phyloP scores from a whole-genome alignment of 2,329 filamentous ascomycete genomes.

The Fusarium mundagurra region DNA sequence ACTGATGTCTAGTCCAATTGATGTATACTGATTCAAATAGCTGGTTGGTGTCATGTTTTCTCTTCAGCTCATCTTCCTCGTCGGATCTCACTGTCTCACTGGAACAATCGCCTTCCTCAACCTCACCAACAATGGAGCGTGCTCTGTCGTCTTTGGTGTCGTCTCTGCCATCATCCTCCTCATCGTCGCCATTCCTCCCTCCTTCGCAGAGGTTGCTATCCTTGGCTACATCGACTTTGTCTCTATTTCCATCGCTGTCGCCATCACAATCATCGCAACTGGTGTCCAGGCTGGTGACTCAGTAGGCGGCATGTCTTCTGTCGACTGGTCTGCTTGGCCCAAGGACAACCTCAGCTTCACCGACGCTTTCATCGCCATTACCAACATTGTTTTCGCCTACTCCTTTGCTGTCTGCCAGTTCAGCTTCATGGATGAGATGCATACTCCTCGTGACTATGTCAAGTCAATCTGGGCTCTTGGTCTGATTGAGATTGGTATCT shows the following conservation, averaged over 20 bases:
- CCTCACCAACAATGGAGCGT: slow-evolving; percentile 65
- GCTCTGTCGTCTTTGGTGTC: slow-evolving; percentile 57
- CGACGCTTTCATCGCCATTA: slow-evolving; percentile 68
- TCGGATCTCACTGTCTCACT: slow-evolving; percentile 76
- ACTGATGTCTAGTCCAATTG: not conserved
- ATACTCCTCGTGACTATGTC: slow-evolving; percentile 56
- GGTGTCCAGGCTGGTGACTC: slow-evolving; percentile 55
- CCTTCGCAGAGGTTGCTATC: slow-evolving; percentile 60
- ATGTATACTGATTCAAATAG: not conserved
- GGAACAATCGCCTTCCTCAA: slow-evolving; percentile 76
- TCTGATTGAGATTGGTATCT: slow-evolving; percentile 69
- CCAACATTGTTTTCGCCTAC: slow-evolving; percentile 78
- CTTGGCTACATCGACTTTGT: slow-evolving; percentile 66
- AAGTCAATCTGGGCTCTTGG: slow-evolving; percentile 71
- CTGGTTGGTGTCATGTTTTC: slow-evolving; percentile 69
- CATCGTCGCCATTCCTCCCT: slow-evolving; percentile 57
- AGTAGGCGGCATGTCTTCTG: slow-evolving; percentile 45
- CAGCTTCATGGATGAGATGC: slow-evolving; percentile 65
- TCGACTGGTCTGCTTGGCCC: slow-evolving; percentile 58
- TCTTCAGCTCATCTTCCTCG: slow-evolving; percentile 74
- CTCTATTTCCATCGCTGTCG: slow-evolving; percentile 71
- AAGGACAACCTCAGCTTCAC: slow-evolving; percentile 58
- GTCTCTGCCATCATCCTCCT: slow-evolving; percentile 59
- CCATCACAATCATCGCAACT: slow-evolving; percentile 73
- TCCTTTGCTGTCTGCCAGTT: slow-evolving; percentile 64